Base-by-base conservation (phyloP, 441 rosid species). In the Euphorbia schlechtendalii region DNA sequence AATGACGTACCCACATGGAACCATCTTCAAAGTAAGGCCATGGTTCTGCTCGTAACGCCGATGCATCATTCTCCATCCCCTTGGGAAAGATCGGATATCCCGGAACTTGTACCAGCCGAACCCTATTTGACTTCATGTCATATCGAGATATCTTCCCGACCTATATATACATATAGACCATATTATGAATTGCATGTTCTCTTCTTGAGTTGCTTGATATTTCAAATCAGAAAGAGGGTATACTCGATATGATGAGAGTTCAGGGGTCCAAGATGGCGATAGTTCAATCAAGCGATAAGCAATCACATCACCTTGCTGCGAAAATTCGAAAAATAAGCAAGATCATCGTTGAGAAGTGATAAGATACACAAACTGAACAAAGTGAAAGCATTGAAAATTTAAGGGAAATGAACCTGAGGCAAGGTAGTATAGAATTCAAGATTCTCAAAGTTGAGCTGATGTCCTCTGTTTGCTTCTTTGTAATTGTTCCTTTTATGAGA, bases 181-280 rank as follows among this genome's bases (percentile, higher is more conserved):
- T 38, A 25, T n/a, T n/a, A 57, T 71, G 57, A 71, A 60, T 43
- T 18, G 5, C 21, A 58, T 40, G 20, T 27, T 66, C 65, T 59
- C 49, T 48, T 69, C 64, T 0, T 13, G 38, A 76, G 14, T 61
- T 56, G 54, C 28, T 63, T 21, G 54, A 34, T 22, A 64, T 65
- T 59, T 52, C 43, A 65, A 53, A 20, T 15, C 59, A 66, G 27
- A 56, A 51, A 56, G 70, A 72, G 53, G 32, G 24, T 55, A 61
- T 86, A 94, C 99, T 56, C 86, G 81, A 63, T 81, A 91, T 62
- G 90, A 71, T 49, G 98, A 81, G 60, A 82, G 72, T 79, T 91
- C 98, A 6, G 98, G 99, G 20, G 94, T 89, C 98, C 96, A 91
- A 69, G 91, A 86, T 24, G 89, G 81, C 54, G 96, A 82, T 41